Percentiles rank a stretch among this genome's conserved stretches.
These are phyloP conservation scores for Hortiboletus campestris DNA, from an alignment of 768 basidiomycete species.

Conservation along the genomic window DNA sequence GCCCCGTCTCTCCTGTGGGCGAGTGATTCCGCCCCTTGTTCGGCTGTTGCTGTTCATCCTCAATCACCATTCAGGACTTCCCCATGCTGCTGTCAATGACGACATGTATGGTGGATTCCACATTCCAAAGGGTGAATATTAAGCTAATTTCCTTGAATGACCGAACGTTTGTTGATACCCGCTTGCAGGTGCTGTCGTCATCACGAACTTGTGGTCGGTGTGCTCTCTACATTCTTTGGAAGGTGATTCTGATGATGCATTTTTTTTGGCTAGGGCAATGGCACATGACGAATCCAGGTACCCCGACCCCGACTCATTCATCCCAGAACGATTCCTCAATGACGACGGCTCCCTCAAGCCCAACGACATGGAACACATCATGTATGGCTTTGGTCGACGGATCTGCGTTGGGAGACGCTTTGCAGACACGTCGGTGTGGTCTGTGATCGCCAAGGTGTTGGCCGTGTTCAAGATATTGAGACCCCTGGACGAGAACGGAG, in stretches of 20 bases:
- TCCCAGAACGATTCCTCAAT: constrained; percentile 41
- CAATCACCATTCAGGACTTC: constrained; percentile 12
- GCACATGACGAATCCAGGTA: constrained; percentile 28
- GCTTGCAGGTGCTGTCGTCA: constrained; percentile 2
- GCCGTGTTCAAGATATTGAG: not conserved
- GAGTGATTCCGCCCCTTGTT: not conserved
- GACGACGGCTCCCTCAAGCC: constrained; percentile 18
- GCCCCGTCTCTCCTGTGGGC: constrained; percentile 2
- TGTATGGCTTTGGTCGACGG: constrained; percentile 27
- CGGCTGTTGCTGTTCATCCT: not conserved
- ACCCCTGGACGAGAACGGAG: constrained; percentile 1
- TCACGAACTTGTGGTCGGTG: constrained; percentile 8
- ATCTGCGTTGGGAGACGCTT: constrained; percentile 25
- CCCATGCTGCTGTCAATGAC: constrained; percentile 34
- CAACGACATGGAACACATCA: constrained; percentile 3
- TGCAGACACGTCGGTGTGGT: constrained; percentile 21
- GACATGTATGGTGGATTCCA: constrained; percentile 32
- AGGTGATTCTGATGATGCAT: no score
- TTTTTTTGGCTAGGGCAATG: constrained; percentile 9
- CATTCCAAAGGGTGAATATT: not conserved
- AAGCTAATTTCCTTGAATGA: not conserved
- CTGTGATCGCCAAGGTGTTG: constrained; percentile 10
- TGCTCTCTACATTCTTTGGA: no score
- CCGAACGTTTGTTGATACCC: not conserved
- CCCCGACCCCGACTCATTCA: constrained; percentile 34